A percentile compares a stretch with the other conserved stretches of the same genome.
Evolutionary conservation across 2,329 filamentous ascomycete genomes (phyloP).

Genomic region (Cladobotryum protrusum): DNA sequence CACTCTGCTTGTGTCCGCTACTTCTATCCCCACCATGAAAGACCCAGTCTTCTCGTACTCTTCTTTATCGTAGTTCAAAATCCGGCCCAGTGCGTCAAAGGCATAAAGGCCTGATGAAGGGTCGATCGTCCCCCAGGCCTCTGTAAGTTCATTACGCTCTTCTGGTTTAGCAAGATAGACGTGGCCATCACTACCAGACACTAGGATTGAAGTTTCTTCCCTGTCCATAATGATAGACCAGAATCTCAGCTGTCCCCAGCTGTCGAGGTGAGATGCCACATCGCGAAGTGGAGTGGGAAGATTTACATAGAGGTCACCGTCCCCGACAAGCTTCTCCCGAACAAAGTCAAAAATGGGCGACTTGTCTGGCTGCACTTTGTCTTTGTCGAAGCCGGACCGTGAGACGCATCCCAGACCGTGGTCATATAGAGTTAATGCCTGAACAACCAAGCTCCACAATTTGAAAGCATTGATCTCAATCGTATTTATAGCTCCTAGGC

Average conservation of each 20-base stretch:
- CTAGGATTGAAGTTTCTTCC: not conserved
- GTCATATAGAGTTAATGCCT: not conserved
- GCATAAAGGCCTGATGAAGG: not conserved
- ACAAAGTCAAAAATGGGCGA: not conserved
- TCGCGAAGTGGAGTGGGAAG: not conserved
- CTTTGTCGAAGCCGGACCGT: not conserved
- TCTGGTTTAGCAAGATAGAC: not conserved
- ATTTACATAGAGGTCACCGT: not conserved
- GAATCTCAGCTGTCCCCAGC: not conserved
- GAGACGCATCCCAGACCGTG: not conserved
- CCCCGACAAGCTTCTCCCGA: not conserved
- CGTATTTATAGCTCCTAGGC: slow-evolving; percentile 1
- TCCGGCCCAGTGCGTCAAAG: not conserved
- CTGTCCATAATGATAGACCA: slow-evolving; percentile 4
- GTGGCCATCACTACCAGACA: not conserved
- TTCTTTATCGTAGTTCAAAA: not conserved
- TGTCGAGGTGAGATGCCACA: not conserved
- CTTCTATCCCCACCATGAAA: not conserved
- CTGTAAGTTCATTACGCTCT: not conserved
- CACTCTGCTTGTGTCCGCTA: not conserved
- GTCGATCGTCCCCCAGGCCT: not conserved
- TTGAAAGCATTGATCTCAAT: not conserved
- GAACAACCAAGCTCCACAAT: not conserved
- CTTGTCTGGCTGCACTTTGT: not conserved
- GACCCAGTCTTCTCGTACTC: not conserved